Base-by-base conservation (phyloP, 306 rosid species). In the Biancaea sappan region DNA sequence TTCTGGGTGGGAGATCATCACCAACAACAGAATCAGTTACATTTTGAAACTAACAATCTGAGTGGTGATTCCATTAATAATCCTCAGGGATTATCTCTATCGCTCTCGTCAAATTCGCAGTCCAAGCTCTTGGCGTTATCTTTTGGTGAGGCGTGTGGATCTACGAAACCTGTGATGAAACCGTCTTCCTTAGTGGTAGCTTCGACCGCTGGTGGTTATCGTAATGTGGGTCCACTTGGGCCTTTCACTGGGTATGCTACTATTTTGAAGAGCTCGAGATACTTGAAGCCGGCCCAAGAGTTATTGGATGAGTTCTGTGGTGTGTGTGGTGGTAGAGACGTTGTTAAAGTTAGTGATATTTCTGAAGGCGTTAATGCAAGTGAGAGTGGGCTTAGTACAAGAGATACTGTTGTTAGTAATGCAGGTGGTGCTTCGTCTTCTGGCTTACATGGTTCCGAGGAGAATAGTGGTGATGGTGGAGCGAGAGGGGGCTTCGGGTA, bases 191-290 rank as follows among this genome's bases (percentile, higher is more conserved):
- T 71, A 3, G 66, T 80, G 16, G 57, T 74, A 38, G 74, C 88
- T 40, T 12, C 79, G 5, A 86, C 50, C 24, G 28, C 67, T 34
- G 54, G 81, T 53, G 58, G 80, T 66, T 84, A 73, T 52, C 24
- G 94, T 54, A 88, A 71, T 75, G 79, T 88, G 3, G 97, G 99
- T 1, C 99, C 99, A 28, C 93, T 94, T 18, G 99, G 99, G 21
- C 99, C 99, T 35, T 94, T 94, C 68, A 94, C 96, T 3, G 99
- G 99, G 7, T 94, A 94, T 69, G 95, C 99, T 12, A 86, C 93
- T 21, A 92, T 94, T 84, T 80, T 94, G 2, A 94, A 83, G 85
- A 87, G 78, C 71, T 94, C 99, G 3, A 94, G 81, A 74, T 94
- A 85, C 80, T 84, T 94, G 77, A 90, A 83, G 22, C 91, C 90